These are phyloP conservation scores for Mycena crocata DNA, from an alignment of 768 basidiomycete genomes.

Conservation along the genomic window DNA sequence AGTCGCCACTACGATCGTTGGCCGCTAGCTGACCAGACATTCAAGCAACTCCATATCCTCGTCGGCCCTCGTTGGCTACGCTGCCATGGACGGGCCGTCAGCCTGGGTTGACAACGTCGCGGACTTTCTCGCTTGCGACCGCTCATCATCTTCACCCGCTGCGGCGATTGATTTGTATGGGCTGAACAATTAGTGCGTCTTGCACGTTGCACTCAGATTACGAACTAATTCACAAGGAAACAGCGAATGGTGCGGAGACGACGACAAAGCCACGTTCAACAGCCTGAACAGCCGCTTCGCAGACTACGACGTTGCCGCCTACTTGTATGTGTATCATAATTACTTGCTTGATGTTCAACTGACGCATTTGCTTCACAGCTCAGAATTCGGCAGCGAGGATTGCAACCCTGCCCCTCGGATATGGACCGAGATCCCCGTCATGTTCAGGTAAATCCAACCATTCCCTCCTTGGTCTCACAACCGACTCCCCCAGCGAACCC, in stretches of 20 bases:
- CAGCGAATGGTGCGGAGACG: conserved; percentile 87
- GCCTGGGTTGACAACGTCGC: conserved; percentile 76
- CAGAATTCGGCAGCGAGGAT: conserved; percentile 38
- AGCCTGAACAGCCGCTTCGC: conserved; percentile 65
- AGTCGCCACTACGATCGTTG: conserved; percentile 38
- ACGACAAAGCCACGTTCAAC: conserved; percentile 68
- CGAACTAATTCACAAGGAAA: conserved; percentile 23
- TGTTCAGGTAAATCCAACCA: conserved; percentile 50
- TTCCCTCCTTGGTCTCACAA: background rate
- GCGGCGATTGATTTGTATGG: conserved; percentile 88
- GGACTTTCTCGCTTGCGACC: conserved; percentile 84
- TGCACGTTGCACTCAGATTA: background rate
- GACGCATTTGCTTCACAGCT: conserved; percentile 15
- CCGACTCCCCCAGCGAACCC: conserved; percentile 57
- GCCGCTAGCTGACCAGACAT: background rate
- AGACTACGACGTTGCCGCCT: conserved; percentile 81
- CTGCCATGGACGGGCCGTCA: conserved; percentile 81
- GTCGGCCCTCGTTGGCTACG: conserved; percentile 75
- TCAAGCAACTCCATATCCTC: conserved; percentile 16
- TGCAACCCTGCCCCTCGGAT: conserved; percentile 59
- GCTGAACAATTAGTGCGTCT: conserved; percentile 84
- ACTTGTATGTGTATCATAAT: conserved; percentile 82
- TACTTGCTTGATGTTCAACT: background rate
- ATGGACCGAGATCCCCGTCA: conserved; percentile 83
- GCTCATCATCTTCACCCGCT: conserved; percentile 54